Evolutionary conservation across 2,329 filamentous ascomycete genomes (phyloP).

Genomic region (Fusarium concolor): DNA sequence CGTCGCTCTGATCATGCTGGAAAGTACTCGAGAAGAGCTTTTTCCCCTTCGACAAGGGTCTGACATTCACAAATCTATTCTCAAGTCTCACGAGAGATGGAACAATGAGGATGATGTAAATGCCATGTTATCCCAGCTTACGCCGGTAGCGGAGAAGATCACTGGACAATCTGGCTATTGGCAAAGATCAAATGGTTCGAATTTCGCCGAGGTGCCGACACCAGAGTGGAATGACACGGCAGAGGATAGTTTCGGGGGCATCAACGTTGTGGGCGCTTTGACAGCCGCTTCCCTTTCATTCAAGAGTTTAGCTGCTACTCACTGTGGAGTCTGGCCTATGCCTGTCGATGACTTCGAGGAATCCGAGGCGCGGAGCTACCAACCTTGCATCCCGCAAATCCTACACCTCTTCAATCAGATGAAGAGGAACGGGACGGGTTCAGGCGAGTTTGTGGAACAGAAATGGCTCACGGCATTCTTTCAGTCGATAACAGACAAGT

Average conservation of each 20-base stretch:
- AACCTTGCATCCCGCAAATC: conserved; percentile 58
- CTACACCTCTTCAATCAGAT: conserved; percentile 48
- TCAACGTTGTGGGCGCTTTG: conserved; percentile 54
- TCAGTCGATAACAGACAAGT: conserved; percentile 51
- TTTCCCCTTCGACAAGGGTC: conserved; percentile 57
- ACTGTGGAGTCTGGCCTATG: conserved; percentile 57
- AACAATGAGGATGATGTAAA: conserved; percentile 41
- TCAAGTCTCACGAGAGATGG: conserved; percentile 42
- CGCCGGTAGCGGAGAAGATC: conserved; percentile 27
- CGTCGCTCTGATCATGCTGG: conserved; percentile 57
- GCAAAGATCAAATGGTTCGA: conserved; percentile 36
- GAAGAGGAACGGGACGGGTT: conserved; percentile 23
- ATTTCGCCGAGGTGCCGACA: conserved; percentile 42
- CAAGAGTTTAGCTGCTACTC: conserved; percentile 56
- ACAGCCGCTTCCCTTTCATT: conserved; percentile 57
- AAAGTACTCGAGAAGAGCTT: conserved; percentile 58
- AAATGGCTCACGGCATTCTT: conserved; percentile 50
- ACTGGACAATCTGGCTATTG: conserved; percentile 30
- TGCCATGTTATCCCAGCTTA: conserved; percentile 33
- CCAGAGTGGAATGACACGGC: conserved; percentile 41
- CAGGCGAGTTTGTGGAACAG: conserved; percentile 40
- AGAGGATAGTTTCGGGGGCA: conserved; percentile 50
- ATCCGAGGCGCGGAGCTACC: conserved; percentile 54
- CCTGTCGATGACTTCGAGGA: conserved; percentile 55
- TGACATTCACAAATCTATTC: conserved; percentile 51